Percentiles rank a stretch among this genome's conserved stretches.
phyloP scores from a whole-genome alignment of 495 filamentous ascomycete species.

The Pseudotulostoma volvatum region DNA sequence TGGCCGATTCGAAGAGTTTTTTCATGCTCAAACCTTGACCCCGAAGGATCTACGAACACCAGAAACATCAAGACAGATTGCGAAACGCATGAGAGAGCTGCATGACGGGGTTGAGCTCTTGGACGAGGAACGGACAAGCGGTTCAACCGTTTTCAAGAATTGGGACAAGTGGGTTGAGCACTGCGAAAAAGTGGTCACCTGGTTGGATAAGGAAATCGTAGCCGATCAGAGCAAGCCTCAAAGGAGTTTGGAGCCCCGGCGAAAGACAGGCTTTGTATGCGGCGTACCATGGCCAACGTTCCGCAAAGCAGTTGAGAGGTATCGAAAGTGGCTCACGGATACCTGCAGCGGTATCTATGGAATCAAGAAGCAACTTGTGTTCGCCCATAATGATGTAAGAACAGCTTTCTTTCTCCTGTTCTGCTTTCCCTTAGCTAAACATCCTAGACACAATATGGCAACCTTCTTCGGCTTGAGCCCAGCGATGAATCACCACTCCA shows the following conservation, averaged over 20 bases:
- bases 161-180: constrained; percentile 91
- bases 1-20: constrained; percentile 91
- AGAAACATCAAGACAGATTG: constrained; percentile 78
- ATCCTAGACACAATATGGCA: constrained; percentile 89
- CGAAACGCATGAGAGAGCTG: constrained; percentile 95
- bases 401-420: constrained; percentile 4
- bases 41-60: constrained; percentile 61
- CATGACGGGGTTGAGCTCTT: constrained; percentile 86
- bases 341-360: constrained; percentile 48
- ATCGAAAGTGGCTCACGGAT: constrained; percentile 56
- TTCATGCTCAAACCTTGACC: constrained; percentile 65
- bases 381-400: constrained; percentile 92
- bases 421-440: not conserved
- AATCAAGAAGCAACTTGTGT: constrained; percentile 63
- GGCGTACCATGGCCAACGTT: constrained; percentile 76
- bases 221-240: constrained; percentile 18
- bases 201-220: constrained; percentile 55
- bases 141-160: constrained; percentile 73
- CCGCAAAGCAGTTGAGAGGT: constrained; percentile 56
- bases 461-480: constrained; percentile 81
- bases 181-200: constrained; percentile 58
- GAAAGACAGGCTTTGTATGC: constrained; percentile 56
- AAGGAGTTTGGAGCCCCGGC: constrained; percentile 37
- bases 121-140: constrained; percentile 55
- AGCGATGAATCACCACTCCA: constrained; percentile 74